Conservation (phyloP, 2,329 filamentous ascomycete genomes). For the Leptographium lundbergii region DNA sequence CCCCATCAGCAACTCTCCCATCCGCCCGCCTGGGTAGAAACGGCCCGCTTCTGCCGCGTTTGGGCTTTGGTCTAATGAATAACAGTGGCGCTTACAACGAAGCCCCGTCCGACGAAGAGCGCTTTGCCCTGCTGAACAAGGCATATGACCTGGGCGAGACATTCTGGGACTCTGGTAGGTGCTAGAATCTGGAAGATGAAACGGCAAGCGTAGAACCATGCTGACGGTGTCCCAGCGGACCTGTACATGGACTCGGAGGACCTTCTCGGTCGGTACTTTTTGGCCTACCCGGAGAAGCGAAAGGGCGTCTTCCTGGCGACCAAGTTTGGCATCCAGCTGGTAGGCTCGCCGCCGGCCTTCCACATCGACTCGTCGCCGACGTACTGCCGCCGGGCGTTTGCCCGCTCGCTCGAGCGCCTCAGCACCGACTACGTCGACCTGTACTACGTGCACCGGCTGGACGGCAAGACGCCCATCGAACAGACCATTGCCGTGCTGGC, state of each 20-base stretch:
- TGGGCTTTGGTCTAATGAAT: constrained; percentile 7
- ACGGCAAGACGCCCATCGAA: constrained; percentile 28
- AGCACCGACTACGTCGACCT: constrained; percentile 37
- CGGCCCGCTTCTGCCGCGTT: background rate
- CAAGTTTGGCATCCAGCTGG: constrained; percentile 27
- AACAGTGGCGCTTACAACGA: constrained; percentile 2
- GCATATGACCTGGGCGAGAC: constrained; percentile 5
- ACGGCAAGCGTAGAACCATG: background rate
- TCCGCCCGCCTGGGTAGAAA: background rate
- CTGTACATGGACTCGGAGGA: constrained; percentile 21
- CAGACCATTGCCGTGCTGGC: constrained; percentile 33
- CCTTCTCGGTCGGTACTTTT: constrained; percentile 28
- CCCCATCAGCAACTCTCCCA: background rate
- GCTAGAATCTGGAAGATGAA: background rate
- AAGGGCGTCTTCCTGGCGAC: constrained; percentile 36
- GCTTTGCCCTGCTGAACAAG: constrained; percentile 5
- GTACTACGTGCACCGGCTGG: constrained; percentile 36
- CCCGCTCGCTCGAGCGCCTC: constrained; percentile 29
- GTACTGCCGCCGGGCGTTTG: constrained; percentile 19
- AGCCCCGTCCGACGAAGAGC: constrained; percentile 4
- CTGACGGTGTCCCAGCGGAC: background rate
- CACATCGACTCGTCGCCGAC: constrained; percentile 19
- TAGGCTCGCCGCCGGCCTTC: constrained; percentile 7
- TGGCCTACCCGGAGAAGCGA: constrained; percentile 29
- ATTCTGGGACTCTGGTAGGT: constrained; percentile 4